Conservation (phyloP, 164 flowering plant species). For the Tetracentron sinense region DNA sequence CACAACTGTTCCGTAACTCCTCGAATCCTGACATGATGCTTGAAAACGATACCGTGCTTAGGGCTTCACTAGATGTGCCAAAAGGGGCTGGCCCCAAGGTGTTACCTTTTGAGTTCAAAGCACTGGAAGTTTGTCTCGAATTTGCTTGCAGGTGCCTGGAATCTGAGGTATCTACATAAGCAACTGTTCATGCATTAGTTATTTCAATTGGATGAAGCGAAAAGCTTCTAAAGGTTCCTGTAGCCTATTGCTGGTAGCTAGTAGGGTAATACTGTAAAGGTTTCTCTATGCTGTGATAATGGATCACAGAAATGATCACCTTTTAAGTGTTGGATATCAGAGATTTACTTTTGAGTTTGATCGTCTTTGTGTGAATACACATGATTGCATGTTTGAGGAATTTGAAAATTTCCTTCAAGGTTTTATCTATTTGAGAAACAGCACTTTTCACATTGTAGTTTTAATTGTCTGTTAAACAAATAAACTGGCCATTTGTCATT, state of each 20-base stretch:
- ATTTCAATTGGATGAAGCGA: neutral
- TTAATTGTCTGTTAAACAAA: no score
- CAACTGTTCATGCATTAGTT: neutral
- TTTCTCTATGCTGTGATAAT: no score
- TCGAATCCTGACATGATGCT: neutral
- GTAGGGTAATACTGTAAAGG: no score
- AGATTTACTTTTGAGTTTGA: no score
- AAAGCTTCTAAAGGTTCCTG: no score
- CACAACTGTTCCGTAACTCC: neutral
- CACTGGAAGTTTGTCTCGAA: conserved; percentile 19
- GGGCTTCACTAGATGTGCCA: neutral
- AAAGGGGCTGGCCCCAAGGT: conserved; percentile 2
- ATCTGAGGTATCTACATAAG: conserved; percentile 5
- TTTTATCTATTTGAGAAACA: neutral
- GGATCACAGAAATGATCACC: neutral
- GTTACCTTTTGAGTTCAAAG: conserved; percentile 20
- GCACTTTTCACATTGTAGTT: neutral
- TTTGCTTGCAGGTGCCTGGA: conserved; percentile 18
- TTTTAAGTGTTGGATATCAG: neutral
- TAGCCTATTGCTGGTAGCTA: no score
- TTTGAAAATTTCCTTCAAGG: neutral
- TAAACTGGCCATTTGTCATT: neutral
- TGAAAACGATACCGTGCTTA: neutral
- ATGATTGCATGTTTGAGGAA: neutral
- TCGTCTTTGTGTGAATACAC: no score